Evolutionary conservation across 768 basidiomycete species (phyloP).

Genomic region (Dictyophora rubrovolvata): DNA sequence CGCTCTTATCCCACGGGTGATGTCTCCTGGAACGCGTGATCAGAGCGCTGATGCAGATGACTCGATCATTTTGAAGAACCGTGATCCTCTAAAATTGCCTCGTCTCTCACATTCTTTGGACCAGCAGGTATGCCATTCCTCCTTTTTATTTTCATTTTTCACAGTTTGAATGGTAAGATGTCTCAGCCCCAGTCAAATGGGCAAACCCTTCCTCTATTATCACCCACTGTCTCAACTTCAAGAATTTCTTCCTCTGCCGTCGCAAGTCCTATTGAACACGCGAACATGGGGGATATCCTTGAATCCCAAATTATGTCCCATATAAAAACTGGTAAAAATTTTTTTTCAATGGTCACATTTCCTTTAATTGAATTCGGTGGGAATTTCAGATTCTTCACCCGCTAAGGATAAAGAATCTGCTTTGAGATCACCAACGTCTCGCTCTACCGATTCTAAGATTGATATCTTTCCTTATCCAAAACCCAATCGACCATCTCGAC

Average conservation of each 20-base stretch:
- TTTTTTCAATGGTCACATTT: not conserved
- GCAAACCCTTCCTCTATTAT: not conserved
- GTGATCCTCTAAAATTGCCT: not conserved
- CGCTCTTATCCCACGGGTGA: not conserved
- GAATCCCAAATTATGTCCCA: no score
- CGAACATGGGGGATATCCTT: not conserved
- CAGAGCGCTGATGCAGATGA: not conserved
- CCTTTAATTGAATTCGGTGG: no score
- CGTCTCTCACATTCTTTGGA: not conserved
- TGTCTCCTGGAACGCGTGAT: not conserved
- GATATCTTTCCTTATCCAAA: not conserved
- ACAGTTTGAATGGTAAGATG: not conserved
- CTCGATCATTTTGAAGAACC: not conserved
- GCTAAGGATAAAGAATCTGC: not conserved
- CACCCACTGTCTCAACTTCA: not conserved
- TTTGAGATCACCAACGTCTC: not conserved
- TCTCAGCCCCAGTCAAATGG: not conserved
- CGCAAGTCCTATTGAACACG: not conserved
- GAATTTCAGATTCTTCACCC: not conserved
- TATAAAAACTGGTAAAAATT: not conserved
- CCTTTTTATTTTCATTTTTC: not conserved
- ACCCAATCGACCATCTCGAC: not conserved
- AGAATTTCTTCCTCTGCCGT: not conserved
- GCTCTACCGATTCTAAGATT: not conserved
- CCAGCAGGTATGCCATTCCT: not conserved